Percentiles rank a stretch among this genome's conserved stretches.
Evolutionary conservation across 129 eudicot species (phyloP).

Genomic region (Tagetes erecta): DNA sequence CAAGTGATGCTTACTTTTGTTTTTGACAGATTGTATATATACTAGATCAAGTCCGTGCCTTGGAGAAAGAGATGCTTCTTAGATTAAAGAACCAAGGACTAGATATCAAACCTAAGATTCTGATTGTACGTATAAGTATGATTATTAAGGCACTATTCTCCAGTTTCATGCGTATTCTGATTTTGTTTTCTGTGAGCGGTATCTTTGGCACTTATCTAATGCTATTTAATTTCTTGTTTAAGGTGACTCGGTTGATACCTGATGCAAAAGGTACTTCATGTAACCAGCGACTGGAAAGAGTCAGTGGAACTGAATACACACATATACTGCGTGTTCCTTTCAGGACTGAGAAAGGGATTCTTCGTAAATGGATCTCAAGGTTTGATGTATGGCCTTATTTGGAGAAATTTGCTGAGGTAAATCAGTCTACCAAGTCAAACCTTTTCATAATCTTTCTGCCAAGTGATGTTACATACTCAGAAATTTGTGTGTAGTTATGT

Average conservation of each 20-base stretch:
- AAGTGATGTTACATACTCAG: neutral
- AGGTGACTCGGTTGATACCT: constrained; percentile 91
- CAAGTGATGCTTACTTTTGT: constrained; percentile 19
- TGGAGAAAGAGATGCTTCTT: constrained; percentile 84
- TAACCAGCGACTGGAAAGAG: constrained; percentile 87
- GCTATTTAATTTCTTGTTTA: constrained; percentile 24
- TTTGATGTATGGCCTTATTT: constrained; percentile 99
- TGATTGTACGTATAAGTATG: constrained; percentile 53
- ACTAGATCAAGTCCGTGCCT: constrained; percentile 97
- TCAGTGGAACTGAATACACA: constrained; percentile 76
- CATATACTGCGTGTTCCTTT: constrained; percentile 91
- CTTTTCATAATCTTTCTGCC: neutral
- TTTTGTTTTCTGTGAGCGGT: constrained; percentile 9
- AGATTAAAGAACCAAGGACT: constrained; percentile 86
- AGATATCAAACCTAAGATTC: constrained; percentile 78
- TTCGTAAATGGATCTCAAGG: constrained; percentile 93
- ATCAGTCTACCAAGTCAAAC: neutral
- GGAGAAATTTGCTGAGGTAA: constrained; percentile 87
- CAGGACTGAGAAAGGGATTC: constrained; percentile 77
- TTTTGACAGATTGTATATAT: constrained; percentile 79
- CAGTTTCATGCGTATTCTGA: constrained; percentile 11
- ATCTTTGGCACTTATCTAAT: constrained; percentile 5
- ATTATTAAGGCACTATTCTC: constrained; percentile 6
- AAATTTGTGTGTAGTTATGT: constrained; percentile 12
- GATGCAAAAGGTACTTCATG: constrained; percentile 98